These are phyloP conservation scores for Taxawa tesnikishii DNA, from an alignment of 2,329 filamentous ascomycete genomes.

Conservation along the genomic window DNA sequence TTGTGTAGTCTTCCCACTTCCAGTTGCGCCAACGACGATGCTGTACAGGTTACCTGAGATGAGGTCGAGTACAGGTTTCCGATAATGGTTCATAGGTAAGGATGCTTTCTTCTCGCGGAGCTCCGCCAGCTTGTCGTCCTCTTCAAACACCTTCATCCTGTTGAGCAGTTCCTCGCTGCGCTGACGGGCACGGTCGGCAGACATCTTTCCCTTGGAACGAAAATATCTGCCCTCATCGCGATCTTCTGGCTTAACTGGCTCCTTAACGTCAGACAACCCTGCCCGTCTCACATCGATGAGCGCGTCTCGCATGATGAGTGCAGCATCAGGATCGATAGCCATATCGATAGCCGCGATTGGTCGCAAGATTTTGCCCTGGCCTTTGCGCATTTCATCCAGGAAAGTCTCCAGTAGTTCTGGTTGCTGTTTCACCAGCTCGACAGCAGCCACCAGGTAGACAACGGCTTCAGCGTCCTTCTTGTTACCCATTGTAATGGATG, in stretches of 20 bases:
- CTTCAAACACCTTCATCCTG: constrained; percentile 9
- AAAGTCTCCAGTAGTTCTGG: constrained; percentile 22
- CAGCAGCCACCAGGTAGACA: constrained; percentile 24
- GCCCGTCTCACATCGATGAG: constrained; percentile 19
- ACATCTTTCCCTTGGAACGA: constrained; percentile 4
- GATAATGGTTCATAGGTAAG: constrained; percentile 29
- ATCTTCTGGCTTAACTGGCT: constrained; percentile 12
- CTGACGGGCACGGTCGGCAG: constrained; percentile 1
- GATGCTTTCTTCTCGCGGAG: constrained; percentile 19
- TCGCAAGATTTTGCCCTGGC: constrained; percentile 20
- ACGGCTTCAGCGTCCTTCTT: constrained; percentile 23
- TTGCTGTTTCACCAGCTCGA: constrained; percentile 19
- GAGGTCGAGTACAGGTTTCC: constrained; percentile 21
- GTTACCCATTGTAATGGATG: constrained; percentile 16
- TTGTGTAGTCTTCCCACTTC: constrained; percentile 37
- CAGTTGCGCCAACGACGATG: constrained; percentile 34
- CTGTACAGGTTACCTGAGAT: constrained; percentile 29
- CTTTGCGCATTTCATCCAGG: constrained; percentile 17
- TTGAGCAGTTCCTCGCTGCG: constrained; percentile 8
- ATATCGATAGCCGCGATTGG: constrained; percentile 17
- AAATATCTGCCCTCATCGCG: constrained; percentile 1
- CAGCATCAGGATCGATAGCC: constrained; percentile 16
- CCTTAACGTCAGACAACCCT: constrained; percentile 20
- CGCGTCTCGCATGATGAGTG: constrained; percentile 24
- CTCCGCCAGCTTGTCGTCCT: constrained; percentile 9